Conservation (phyloP, 768 basidiomycete species). For the Lentinula guzmanii region DNA sequence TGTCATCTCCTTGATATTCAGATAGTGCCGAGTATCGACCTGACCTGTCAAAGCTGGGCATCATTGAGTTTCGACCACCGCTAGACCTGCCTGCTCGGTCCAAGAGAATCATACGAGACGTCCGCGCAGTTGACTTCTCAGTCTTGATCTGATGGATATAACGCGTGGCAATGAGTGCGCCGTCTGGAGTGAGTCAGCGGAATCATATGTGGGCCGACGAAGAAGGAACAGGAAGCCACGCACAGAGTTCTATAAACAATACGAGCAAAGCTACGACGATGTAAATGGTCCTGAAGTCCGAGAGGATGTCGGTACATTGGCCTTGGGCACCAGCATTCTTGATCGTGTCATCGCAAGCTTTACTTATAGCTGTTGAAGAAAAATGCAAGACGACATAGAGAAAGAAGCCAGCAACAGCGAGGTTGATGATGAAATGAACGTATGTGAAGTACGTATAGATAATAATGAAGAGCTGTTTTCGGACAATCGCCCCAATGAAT, state of each 20-base stretch:
- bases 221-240: conserved; percentile 17
- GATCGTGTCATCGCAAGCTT: conserved; percentile 42
- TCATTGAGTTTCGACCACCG: not conserved
- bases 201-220: not conserved
- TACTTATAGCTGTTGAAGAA: conserved; percentile 31
- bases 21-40: not conserved
- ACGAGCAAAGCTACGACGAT: conserved; percentile 36
- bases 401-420: conserved; percentile 46
- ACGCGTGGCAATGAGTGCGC: conserved; percentile 45
- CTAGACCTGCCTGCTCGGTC: not conserved
- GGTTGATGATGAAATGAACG: conserved; percentile 50
- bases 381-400: conserved; percentile 43
- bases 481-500: conserved; percentile 56
- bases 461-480: conserved; percentile 55
- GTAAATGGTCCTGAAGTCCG: conserved; percentile 39
- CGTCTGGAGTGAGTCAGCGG: conserved; percentile 30
- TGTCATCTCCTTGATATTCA: not conserved
- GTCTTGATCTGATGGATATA: conserved; percentile 45
- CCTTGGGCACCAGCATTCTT: conserved; percentile 30
- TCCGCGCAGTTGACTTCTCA: conserved; percentile 41
- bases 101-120: conserved; percentile 18
- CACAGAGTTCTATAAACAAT: conserved; percentile 52
- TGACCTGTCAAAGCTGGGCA: not conserved
- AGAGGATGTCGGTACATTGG: conserved; percentile 39
- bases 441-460: conserved; percentile 53